Evolutionary conservation across 2,329 filamentous ascomycete species (phyloP), one percentile per base, ranked within the genome.

Genomic region (Calonectria montana): DNA sequence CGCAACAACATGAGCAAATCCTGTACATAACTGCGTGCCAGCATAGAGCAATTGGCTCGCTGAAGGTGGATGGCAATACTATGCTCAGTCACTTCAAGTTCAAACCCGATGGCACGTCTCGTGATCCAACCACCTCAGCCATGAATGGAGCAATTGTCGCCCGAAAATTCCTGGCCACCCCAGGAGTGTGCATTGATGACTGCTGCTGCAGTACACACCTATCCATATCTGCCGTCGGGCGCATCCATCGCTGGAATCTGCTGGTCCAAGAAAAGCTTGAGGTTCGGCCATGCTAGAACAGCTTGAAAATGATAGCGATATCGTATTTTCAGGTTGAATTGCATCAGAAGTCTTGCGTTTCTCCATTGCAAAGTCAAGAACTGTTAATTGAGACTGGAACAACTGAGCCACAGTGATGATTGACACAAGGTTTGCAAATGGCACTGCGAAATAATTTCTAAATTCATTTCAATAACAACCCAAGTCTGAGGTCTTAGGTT

Each of bases 111-210:
- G 94, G 92, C 2, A 96, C 86, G 48, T 93, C 84, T 69, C 88
- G 88, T 6, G 96, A 81, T 0, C 94, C 94, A 29, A 96, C 90
- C 1, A 96, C 90, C 81, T 96, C 94, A 3, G 92, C 92, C 9
- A 89, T 89, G 9, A 96, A 90, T 0, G 94, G 93, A 0, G 86
- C 91, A 29, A 93, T 88, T 1, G 92, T 91, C 0, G 90, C 87
- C 91, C 91, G 95, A 76, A 94, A 92, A 0, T 91, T 92, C 7
- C 94, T 94, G 2, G 90, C 91, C 1, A 95, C 91, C 93, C 93
- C 93, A 95, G 1, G 93, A 94, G 79, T 94, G 92, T 8, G 88
- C 90, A 79, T 93, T 94, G 68, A 93, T 88, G 72, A 90, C 80
- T 15, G 83, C 81, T 67, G 81, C 82, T 13, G 78, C 77, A 2